A percentile compares a stretch with the other conserved stretches of the same genome.
Evolutionary conservation across 805 yeast species (phyloP).

Genomic region (Hanseniaspora clermontiae): DNA sequence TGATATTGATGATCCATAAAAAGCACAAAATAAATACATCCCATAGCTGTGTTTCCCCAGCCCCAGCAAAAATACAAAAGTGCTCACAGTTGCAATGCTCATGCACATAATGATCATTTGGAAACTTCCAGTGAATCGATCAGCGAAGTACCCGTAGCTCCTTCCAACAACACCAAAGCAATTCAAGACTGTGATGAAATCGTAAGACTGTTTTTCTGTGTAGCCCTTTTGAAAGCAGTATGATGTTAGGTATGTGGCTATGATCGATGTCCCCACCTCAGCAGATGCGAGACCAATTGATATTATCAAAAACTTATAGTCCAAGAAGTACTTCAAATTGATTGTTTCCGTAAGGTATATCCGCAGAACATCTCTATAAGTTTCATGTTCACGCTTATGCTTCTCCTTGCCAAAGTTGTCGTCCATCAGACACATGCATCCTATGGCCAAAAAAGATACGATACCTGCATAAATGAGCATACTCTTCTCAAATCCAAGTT

Average conservation of each 20-base stretch:
- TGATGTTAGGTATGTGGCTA: constrained; percentile 37
- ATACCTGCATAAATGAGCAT: constrained; percentile 16
- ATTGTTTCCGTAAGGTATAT: constrained; percentile 20
- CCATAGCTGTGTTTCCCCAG: constrained; percentile 36
- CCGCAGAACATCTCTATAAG: constrained; percentile 25
- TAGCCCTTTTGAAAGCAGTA: constrained; percentile 37
- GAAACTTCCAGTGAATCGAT: constrained; percentile 45
- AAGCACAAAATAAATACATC: constrained; percentile 39
- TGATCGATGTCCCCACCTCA: constrained; percentile 33
- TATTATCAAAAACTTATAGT: constrained; percentile 31
- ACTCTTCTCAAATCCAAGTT: constrained; percentile 34
- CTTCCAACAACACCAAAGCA: constrained; percentile 41
- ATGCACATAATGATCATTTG: constrained; percentile 43
- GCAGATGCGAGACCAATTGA: constrained; percentile 32
- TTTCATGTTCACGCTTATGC: constrained; percentile 36
- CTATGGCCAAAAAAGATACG: neutral
- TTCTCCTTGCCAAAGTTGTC: constrained; percentile 4
- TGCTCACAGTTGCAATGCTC: constrained; percentile 34
- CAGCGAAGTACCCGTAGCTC: constrained; percentile 40
- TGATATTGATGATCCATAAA: constrained; percentile 49
- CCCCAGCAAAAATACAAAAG: constrained; percentile 55
- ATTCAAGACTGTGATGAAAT: constrained; percentile 34
- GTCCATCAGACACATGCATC: neutral
- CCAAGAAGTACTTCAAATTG: constrained; percentile 30
- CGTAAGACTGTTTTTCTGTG: constrained; percentile 28